These are phyloP conservation scores for Fusarium sacchari DNA, from an alignment of 2,329 filamentous ascomycete species.

Conservation along the genomic window DNA sequence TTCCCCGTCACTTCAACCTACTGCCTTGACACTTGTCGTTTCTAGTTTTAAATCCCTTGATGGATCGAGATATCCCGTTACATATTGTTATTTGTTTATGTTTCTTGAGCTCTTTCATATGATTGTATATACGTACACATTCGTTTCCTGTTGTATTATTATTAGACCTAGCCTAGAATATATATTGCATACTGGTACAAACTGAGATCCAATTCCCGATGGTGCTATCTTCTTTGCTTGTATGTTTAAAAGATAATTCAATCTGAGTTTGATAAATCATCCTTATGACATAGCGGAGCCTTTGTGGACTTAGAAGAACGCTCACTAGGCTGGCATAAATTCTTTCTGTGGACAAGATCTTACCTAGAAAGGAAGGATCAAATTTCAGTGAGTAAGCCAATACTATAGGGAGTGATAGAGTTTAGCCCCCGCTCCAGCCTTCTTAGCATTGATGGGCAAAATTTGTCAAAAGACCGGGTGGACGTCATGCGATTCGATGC, in stretches of 20 bases:
- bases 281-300: fast-evolving
- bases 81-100: too few relatives aligned
- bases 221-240: fast-evolving
- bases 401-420: background rate
- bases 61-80: background rate
- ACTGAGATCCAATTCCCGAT: fast-evolving
- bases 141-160: background rate
- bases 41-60: fast-evolving
- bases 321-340: background rate
- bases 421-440: background rate
- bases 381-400: background rate
- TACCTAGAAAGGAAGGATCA: background rate
- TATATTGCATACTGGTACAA: too few relatives aligned
- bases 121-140: background rate
- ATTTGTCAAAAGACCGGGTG: too few relatives aligned
- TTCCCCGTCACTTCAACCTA: fast-evolving
- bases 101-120: too few relatives aligned
- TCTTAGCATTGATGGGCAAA: background rate
- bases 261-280: fast-evolving
- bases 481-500: too few relatives aligned
- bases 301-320: background rate
- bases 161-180: background rate
- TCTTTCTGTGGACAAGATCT: background rate
- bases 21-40: fast-evolving
- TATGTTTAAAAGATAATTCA: too few relatives aligned